Evolutionary conservation across 768 basidiomycete species (phyloP).

Genomic region (Daedaleopsis sinensis): DNA sequence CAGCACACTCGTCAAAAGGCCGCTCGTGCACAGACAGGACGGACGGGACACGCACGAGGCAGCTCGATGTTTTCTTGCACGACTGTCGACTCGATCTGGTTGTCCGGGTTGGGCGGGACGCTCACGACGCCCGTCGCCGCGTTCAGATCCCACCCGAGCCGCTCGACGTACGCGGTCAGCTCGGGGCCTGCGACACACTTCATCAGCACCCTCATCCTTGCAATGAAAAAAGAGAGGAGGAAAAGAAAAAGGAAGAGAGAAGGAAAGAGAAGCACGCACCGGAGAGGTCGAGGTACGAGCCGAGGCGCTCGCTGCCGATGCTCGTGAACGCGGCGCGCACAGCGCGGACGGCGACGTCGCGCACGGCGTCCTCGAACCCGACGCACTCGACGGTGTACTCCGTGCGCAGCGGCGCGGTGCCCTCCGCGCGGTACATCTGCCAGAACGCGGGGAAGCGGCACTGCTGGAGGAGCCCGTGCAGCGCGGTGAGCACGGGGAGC

Average conservation of each 20-base stretch:
- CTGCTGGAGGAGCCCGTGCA: slow-evolving; percentile 74
- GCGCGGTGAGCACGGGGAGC: slow-evolving; percentile 66
- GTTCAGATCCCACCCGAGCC: slow-evolving; percentile 70
- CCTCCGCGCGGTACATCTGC: slow-evolving; percentile 69
- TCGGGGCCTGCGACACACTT: slow-evolving; percentile 46
- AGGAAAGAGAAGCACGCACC: slow-evolving; percentile 53
- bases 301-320: slow-evolving; percentile 67
- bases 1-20: no score
- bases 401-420: slow-evolving; percentile 72
- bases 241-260: no score
- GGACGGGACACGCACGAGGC: slow-evolving; percentile 60
- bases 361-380: slow-evolving; percentile 83
- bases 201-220: neutral
- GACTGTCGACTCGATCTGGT: slow-evolving; percentile 84
- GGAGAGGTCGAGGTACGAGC: slow-evolving; percentile 68
- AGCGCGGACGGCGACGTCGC: slow-evolving; percentile 76
- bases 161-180: slow-evolving; percentile 60
- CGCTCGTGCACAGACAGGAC: neutral
- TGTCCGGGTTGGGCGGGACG: slow-evolving; percentile 84
- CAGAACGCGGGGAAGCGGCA: slow-evolving; percentile 92
- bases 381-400: slow-evolving; percentile 85
- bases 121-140: slow-evolving; percentile 55
- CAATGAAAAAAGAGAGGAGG: neutral
- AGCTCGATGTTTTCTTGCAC: slow-evolving; percentile 84
- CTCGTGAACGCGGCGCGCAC: slow-evolving; percentile 79